Evolutionary conservation across 108 stramenopile species (phyloP), one percentile per base, ranked within the genome.

Genomic region (Hondaea fermentalgiana): DNA sequence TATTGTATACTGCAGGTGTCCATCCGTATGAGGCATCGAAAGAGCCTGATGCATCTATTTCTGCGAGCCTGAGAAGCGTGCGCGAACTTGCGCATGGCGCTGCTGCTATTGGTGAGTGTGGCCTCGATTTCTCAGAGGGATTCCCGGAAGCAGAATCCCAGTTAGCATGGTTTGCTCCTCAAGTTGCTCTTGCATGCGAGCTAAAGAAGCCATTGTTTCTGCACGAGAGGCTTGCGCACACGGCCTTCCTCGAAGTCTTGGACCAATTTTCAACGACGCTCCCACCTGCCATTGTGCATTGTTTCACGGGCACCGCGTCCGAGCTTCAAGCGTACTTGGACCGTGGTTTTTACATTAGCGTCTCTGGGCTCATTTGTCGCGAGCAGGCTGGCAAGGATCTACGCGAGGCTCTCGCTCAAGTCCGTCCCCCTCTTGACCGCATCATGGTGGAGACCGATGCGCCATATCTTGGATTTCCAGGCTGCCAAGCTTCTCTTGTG

Each of bases 381-480:
- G 64, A 89, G 10, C 6, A 72, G 29, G 16, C 29, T 12, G 72
- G 71, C 14, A 71, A 89, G 71, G 71, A 4, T 19, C 23, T 89
- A 10, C 72, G 49, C 21, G 88, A 89, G 17, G 87, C 87, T 5
- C 35, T 87, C 12, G 87, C 58, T 16, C 5, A 10, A 5, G 87
- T 57, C 21, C 23, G 25, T 3, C 45, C 44, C 6, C 71, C 88
- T 19, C 71, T 76, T 2, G 88, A 89, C 17, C 12, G 35, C 19
- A 35, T 89, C 6, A 76, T 89, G 88, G 28, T 89, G 14, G 88
- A 89, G 25, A 89, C 88, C 6, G 88, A 89, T 28, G 88, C 88
- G 5, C 88, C 88, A 5, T 89, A 89, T 49, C 23, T 89, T 69
- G 88, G 88, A 12, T 89, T 89, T 3, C 49, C 49, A 28, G 88